These are phyloP conservation scores for Linnemannia elongata DNA, from an alignment of 192 early-diverging fungal genomes.

Conservation along the genomic window DNA sequence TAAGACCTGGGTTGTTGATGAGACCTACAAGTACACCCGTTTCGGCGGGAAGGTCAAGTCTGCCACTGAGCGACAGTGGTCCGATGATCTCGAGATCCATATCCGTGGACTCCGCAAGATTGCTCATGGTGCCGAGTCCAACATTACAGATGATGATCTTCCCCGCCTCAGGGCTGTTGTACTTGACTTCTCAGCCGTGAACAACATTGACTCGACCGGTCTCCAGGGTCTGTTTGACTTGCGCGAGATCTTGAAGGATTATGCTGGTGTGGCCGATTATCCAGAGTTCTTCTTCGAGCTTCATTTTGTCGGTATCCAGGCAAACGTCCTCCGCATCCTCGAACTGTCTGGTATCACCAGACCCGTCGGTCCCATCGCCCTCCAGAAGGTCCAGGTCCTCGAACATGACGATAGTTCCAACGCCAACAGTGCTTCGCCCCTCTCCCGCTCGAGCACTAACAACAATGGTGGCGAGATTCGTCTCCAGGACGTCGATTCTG, in stretches of 20 bases:
- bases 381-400: constrained; percentile 46
- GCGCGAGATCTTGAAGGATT: constrained; percentile 48
- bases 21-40: constrained; percentile 56
- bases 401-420: background rate
- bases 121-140: constrained; percentile 34
- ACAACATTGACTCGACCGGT: constrained; percentile 85
- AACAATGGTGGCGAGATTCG: constrained; percentile 32
- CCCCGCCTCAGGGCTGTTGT: constrained; percentile 79
- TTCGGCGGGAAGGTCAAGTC: constrained; percentile 59
- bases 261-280: constrained; percentile 49
- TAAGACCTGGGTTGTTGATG: constrained; percentile 62
- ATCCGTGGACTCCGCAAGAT: constrained; percentile 36
- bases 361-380: constrained; percentile 27
- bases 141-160: constrained; percentile 57
- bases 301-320: constrained; percentile 59
- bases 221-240: constrained; percentile 79
- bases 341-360: constrained; percentile 54
- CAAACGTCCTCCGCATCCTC: constrained; percentile 39
- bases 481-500: background rate
- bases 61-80: constrained; percentile 68
- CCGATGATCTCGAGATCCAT: constrained; percentile 62
- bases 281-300: constrained; percentile 47
- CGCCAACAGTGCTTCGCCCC: constrained; percentile 39
- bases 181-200: constrained; percentile 86
- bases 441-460: background rate